phyloP scores from a whole-genome alignment of 768 basidiomycete species.

The Amanita subjunquillea region DNA sequence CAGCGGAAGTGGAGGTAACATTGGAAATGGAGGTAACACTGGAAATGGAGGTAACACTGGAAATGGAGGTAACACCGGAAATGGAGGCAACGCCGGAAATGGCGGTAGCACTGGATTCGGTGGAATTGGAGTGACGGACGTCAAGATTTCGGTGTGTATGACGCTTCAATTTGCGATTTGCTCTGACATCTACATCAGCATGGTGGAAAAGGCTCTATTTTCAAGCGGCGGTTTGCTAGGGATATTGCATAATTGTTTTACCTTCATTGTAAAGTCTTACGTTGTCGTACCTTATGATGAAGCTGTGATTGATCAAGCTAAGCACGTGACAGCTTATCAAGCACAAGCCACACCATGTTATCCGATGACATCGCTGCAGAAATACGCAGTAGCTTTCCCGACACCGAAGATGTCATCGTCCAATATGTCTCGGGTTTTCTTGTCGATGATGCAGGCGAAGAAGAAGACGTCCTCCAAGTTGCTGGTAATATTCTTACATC shows the following conservation, averaged over 20 bases:
- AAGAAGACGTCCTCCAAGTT: conserved; percentile 77
- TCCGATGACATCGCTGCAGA: conserved; percentile 72
- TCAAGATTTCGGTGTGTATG: not conserved
- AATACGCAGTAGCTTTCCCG: conserved; percentile 59
- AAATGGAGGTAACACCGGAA: no score
- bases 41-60: no score
- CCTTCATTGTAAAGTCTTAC: not conserved
- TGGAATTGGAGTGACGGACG: not conserved
- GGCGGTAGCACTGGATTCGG: no score
- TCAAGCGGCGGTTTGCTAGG: not conserved
- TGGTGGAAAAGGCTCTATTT: no score
- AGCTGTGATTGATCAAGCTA: no score
- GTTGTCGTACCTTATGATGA: not conserved
- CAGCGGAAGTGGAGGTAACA: not conserved
- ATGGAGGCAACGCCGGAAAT: no score
- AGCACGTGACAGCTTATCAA: no score
- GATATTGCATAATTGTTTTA: not conserved
- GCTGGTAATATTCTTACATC: conserved; percentile 68
- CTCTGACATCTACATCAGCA: not conserved
- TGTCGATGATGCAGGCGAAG: conserved; percentile 81
- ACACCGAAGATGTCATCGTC: conserved; percentile 76
- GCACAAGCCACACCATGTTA: conserved; percentile 32
- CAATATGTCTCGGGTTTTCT: conserved; percentile 85
- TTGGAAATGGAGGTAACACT: no score
- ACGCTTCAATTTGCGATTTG: not conserved